phyloP scores from a whole-genome alignment of 768 basidiomycete species.

The Podaxis sp. region DNA sequence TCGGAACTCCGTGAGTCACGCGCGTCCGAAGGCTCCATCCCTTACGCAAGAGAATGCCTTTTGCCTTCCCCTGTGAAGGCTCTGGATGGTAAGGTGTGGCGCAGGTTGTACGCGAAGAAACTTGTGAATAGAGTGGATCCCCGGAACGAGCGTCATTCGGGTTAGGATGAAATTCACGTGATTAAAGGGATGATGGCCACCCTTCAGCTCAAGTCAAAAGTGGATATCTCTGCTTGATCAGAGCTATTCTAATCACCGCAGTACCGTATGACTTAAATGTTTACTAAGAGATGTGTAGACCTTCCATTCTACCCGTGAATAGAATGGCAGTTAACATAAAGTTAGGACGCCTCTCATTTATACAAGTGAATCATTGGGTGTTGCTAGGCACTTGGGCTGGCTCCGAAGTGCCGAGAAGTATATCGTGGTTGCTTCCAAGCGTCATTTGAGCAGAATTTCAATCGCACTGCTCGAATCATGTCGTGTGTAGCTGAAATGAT shows the following conservation, averaged over 20 bases:
- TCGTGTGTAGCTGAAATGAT: too few species aligned
- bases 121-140: neutral
- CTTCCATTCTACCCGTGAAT: neutral
- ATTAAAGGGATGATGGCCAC: neutral
- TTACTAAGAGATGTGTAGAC: neutral
- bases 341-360: neutral
- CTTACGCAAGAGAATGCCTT: neutral
- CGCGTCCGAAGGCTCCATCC: slow-evolving; percentile 23
- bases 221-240: neutral
- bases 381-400: too few species aligned
- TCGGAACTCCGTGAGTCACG: slow-evolving; percentile 20
- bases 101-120: neutral
- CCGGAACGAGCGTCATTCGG: neutral
- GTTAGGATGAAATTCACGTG: neutral
- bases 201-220: neutral
- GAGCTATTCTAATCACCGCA: neutral
- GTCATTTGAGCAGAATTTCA: too few species aligned
- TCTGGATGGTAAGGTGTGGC: neutral
- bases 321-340: neutral
- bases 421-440: too few species aligned
- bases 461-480: too few species aligned
- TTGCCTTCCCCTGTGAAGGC: neutral
- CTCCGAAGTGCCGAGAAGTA: too few species aligned
- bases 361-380: too few species aligned
- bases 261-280: neutral